phyloP scores from a whole-genome alignment of 192 early-diverging fungal genomes.

The Coemansia asiatica region DNA sequence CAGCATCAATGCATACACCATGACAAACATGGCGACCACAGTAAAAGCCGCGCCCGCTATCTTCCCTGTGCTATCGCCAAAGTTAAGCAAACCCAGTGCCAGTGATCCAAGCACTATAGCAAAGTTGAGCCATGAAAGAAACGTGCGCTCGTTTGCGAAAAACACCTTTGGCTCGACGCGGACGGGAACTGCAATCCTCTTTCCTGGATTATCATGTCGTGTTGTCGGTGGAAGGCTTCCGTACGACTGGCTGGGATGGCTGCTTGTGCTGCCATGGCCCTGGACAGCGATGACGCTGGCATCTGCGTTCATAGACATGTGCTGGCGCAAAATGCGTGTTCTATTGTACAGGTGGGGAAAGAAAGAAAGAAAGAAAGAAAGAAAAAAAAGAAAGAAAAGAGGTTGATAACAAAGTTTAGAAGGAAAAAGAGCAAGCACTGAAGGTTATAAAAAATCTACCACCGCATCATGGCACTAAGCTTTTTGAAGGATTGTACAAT shows the following conservation, averaged over 20 bases:
- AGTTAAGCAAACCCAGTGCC: conserved; percentile 78
- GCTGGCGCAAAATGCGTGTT: neutral
- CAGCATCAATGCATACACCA: conserved; percentile 66
- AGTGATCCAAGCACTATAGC: conserved; percentile 73
- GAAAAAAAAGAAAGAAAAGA: neutral
- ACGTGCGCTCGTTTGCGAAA: conserved; percentile 94
- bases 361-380: conserved; percentile 7
- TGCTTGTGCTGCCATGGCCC: conserved; percentile 23
- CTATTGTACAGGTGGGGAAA: neutral
- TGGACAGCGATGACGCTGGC: conserved; percentile 52
- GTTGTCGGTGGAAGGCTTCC: conserved; percentile 36
- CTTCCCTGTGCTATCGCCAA: conserved; percentile 72
- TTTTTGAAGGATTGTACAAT: neutral
- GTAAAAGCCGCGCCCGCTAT: conserved; percentile 73
- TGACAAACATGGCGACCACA: conserved; percentile 60
- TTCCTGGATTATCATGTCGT: conserved; percentile 36
- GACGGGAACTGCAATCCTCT: conserved; percentile 72
- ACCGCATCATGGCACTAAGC: too few species aligned
- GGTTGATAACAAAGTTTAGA: conserved; percentile 2
- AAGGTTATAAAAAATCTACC: too few species aligned
- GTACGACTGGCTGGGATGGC: conserved; percentile 17
- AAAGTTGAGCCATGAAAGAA: conserved; percentile 87
- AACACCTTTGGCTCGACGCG: conserved; percentile 89
- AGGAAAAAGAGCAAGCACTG: neutral
- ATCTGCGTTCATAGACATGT: conserved; percentile 39